A percentile compares a stretch with the other conserved stretches of the same genome.
phyloP scores from a whole-genome alignment of 495 filamentous ascomycete genomes.

The Talaromyces adpressus region DNA sequence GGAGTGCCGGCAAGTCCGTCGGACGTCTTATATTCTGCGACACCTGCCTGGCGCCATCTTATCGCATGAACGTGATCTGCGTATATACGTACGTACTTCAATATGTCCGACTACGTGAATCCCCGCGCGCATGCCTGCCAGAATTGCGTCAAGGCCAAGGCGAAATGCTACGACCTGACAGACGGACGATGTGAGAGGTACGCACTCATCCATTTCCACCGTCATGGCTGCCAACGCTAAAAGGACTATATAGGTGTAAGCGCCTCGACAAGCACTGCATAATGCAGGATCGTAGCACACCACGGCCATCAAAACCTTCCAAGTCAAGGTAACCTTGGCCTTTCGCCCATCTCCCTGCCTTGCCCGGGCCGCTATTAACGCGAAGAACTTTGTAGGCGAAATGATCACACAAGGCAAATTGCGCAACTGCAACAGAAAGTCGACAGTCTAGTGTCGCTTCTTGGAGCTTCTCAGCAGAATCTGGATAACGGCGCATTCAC shows the following conservation, averaged over 20 bases:
- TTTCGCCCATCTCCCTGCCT: background rate
- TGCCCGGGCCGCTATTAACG: slow-evolving; percentile 1
- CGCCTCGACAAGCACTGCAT: slow-evolving; percentile 8
- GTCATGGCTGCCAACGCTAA: no score
- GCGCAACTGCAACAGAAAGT: slow-evolving; percentile 6
- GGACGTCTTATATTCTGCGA: slow-evolving; percentile 3
- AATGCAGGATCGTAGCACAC: slow-evolving; percentile 9
- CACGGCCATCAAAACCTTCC: slow-evolving; percentile 5
- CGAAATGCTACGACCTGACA: slow-evolving; percentile 3
- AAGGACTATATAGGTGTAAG: slow-evolving; percentile 7
- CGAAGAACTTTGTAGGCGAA: slow-evolving; percentile 1
- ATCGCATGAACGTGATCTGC: background rate
- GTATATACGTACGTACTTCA: background rate
- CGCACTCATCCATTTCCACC: no score
- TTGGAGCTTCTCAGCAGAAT: slow-evolving; percentile 4
- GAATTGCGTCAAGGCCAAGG: slow-evolving; percentile 7
- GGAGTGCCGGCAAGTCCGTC: slow-evolving; percentile 2
- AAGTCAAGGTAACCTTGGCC: slow-evolving; percentile 4
- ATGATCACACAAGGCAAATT: slow-evolving; percentile 7
- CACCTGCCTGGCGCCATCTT: background rate
- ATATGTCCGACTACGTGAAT: slow-evolving; percentile 6
- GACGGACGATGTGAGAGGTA: slow-evolving; percentile 4
- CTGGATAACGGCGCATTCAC: slow-evolving; percentile 4
- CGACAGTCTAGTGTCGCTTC: slow-evolving; percentile 5
- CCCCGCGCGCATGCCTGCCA: slow-evolving; percentile 6